These are phyloP conservation scores for Ophiostoma sp. DNA, from an alignment of 2,329 filamentous ascomycete species.

Conservation along the genomic window DNA sequence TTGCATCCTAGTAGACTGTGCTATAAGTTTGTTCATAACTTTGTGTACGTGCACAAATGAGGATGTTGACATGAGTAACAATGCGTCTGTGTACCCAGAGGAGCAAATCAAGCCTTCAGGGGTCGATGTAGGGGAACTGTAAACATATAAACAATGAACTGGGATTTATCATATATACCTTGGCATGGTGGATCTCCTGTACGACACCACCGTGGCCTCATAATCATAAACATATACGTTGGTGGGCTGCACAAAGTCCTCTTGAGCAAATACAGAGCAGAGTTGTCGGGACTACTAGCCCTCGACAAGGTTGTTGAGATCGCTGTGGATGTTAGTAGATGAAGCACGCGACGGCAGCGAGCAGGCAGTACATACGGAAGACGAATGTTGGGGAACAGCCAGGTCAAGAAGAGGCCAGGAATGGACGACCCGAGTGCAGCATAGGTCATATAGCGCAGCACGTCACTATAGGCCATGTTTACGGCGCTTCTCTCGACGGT, in stretches of 20 bases:
- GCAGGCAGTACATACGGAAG: background rate
- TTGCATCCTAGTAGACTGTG: background rate
- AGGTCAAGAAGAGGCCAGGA: conserved; percentile 26
- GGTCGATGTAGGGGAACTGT: too few relatives aligned
- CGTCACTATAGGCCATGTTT: conserved; percentile 35
- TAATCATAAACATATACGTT: too few relatives aligned
- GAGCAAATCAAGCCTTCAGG: too few relatives aligned
- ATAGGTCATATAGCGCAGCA: conserved; percentile 31
- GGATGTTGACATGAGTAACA: too few relatives aligned
- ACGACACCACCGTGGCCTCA: too few relatives aligned
- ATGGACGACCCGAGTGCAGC: conserved; percentile 28
- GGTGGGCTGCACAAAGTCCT: too few relatives aligned
- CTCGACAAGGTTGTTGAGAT: conserved; percentile 12
- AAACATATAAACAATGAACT: too few relatives aligned
- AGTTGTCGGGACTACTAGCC: background rate
- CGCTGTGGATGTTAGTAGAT: background rate
- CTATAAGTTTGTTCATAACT: background rate
- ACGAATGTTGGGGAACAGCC: conserved; percentile 27
- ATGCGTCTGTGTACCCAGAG: too few relatives aligned
- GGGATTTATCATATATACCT: background rate
- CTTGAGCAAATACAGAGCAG: background rate
- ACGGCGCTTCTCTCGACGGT: conserved; percentile 38
- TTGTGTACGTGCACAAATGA: too few relatives aligned
- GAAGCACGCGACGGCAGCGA: background rate
- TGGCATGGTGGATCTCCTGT: background rate